Conservation (phyloP, 1,284 basidiomycete species). For the Xerocomus tenax region DNA sequence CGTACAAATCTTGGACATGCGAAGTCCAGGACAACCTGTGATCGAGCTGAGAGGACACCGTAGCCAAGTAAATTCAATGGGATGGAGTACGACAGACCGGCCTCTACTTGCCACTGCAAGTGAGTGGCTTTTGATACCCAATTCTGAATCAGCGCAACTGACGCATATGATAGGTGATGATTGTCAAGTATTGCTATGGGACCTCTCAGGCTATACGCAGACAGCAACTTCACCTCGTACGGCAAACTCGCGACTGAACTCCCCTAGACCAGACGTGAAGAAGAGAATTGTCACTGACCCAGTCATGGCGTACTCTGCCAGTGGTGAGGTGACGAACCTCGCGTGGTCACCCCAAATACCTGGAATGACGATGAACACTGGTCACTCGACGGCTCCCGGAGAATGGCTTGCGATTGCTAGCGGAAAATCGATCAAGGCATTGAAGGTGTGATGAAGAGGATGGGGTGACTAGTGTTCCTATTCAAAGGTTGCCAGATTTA, state of each 20-base stretch:
- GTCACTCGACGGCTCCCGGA: conserved; percentile 63
- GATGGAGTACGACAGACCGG: conserved; percentile 78
- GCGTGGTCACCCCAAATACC: conserved; percentile 79
- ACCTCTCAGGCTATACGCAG: conserved; percentile 60
- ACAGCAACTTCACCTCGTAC: conserved; percentile 53
- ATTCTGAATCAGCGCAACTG: conserved; percentile 1
- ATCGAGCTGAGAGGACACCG: conserved; percentile 81
- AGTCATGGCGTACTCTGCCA: conserved; percentile 74
- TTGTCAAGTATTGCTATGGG: conserved; percentile 85
- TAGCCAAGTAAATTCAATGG: conserved; percentile 71
- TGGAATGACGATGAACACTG: conserved; percentile 63
- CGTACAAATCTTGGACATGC: conserved; percentile 88
- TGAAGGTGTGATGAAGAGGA: conserved; percentile 53
- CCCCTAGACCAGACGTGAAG: conserved; percentile 65
- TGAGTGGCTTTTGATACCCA: conserved; percentile 31
- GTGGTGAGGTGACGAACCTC: conserved; percentile 74
- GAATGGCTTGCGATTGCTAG: conserved; percentile 89
- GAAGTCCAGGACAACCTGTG: conserved; percentile 86
- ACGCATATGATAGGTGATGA: conserved; percentile 63
- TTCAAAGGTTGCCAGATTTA: background rate
- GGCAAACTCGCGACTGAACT: conserved; percentile 60
- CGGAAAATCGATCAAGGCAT: conserved; percentile 72
- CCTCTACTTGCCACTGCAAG: conserved; percentile 80
- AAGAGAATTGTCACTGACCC: conserved; percentile 67
- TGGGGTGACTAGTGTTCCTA: background rate